These are phyloP conservation scores for Candida stauntonica DNA, from an alignment of 805 yeast genomes.

Conservation along the genomic window DNA sequence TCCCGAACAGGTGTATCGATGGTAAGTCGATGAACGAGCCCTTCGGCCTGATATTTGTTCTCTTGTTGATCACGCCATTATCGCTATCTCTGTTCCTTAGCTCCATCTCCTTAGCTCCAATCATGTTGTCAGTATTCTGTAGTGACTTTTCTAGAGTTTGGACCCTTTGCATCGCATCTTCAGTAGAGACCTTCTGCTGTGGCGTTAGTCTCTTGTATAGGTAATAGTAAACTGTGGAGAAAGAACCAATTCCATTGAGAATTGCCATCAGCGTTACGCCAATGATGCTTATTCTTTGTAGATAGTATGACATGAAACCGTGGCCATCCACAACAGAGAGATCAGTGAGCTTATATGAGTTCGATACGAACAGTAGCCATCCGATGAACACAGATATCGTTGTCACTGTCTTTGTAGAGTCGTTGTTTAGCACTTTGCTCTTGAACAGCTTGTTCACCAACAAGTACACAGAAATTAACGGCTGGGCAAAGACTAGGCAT, in stretches of 20 bases:
- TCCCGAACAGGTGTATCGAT: conserved; percentile 7
- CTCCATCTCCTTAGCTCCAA: conserved; percentile 17
- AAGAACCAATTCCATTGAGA: conserved; percentile 27
- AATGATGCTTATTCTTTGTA: conserved; percentile 23
- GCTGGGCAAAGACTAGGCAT: conserved; percentile 21
- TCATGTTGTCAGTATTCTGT: conserved; percentile 20
- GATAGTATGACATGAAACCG: conserved; percentile 13
- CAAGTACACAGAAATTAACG: conserved; percentile 13
- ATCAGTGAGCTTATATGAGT: conserved; percentile 22
- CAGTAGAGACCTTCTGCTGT: conserved; percentile 2
- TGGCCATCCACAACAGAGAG: conserved; percentile 11
- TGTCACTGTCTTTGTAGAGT: conserved; percentile 6
- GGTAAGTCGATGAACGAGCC: conserved; percentile 22
- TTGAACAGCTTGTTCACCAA: conserved; percentile 21
- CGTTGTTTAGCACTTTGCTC: conserved; percentile 8
- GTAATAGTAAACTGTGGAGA: conserved; percentile 26
- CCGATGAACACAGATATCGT: conserved; percentile 1
- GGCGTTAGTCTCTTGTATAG: conserved; percentile 13
- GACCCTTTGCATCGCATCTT: conserved; percentile 8
- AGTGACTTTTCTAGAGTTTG: conserved; percentile 16
- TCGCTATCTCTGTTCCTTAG: background rate
- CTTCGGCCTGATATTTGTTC: conserved; percentile 20
- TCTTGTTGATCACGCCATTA: conserved; percentile 7
- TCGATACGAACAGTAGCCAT: conserved; percentile 22
- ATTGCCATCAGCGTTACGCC: conserved; percentile 26